Evolutionary conservation across 148 eudicot genomes (phyloP).

Genomic region (Oxyria digyna): DNA sequence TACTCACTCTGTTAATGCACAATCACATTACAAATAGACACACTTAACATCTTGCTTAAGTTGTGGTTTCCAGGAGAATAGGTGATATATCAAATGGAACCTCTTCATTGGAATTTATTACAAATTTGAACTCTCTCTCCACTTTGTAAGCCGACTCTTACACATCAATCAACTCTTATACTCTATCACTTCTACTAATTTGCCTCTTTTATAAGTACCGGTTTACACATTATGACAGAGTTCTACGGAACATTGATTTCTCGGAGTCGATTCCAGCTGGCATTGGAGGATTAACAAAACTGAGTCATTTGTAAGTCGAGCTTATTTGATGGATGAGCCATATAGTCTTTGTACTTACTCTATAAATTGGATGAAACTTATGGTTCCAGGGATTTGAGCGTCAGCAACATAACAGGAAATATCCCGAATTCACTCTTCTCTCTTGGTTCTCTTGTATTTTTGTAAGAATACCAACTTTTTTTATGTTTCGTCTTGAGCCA

Average conservation of each 20-base stretch:
- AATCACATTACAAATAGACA: background rate
- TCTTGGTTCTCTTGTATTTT: conserved; percentile 28
- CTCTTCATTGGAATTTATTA: conserved; percentile 10
- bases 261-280: conserved; percentile 53
- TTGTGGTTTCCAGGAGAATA: conserved; percentile 14
- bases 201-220: background rate
- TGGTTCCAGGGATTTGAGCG: conserved; percentile 80
- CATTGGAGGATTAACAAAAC: conserved; percentile 33
- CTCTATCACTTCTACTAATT: background rate
- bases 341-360: background rate
- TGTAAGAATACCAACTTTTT: conserved; percentile 29
- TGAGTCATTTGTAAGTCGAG: conserved; percentile 50
- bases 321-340: background rate
- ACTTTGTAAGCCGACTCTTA: conserved; percentile 2
- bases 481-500: background rate
- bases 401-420: conserved; percentile 38
- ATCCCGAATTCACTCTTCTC: conserved; percentile 61
- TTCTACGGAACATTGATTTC: conserved; percentile 59
- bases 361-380: background rate
- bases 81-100: conserved; percentile 11
- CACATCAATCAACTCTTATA: background rate
- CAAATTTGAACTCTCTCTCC: conserved; percentile 5
- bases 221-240: conserved; percentile 22
- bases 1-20: background rate
- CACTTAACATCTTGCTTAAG: background rate